Evolutionary conservation across 2,329 filamentous ascomycete species (phyloP), one percentile per base, ranked within the genome.

Genomic region (Leptographium galeiforme): DNA sequence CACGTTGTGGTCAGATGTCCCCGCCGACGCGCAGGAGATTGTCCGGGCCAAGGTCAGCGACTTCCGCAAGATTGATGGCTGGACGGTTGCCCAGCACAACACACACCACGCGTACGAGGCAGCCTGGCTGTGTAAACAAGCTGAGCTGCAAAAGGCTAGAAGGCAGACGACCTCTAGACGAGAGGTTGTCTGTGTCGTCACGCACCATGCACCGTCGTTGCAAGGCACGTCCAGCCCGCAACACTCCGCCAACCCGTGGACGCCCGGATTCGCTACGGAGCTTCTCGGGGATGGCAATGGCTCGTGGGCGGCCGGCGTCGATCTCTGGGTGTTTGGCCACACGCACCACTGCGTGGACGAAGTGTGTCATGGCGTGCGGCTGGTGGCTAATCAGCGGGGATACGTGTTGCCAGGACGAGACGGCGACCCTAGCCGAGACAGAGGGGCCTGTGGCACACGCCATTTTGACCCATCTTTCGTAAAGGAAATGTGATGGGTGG

Each of bases 161-260:
- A n/a, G 13, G n/a, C n/a, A n/a, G n/a, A n/a, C n/a, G n/a, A n/a
- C n/a, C n/a, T n/a, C n/a, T 16, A 14, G 38, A 8, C 7, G 38
- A 16, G 8, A 25, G 13, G 41, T 45, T 38, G 30, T 49, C 30
- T 33, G 50, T 10, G 70, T 82, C 0, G 70, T 74, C 0, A 82
- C 77, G 0, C 77, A 82, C 52, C 78, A 82, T 59, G 76, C 78
- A 2, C 78, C 79, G 1, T 73, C 67, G n/a, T 57, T 75, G 0
- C 57, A 69, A 45, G 69, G 68, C 8, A 73, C 75, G 2, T 74
- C 77, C 0, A 67, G 67, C 2, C 77, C 77, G 0, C 68, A 73
- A 56, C 66, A 82, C 49, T 59, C 66, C 3, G 62, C 67, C 16
- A 76, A 68, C 25, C 69, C 72, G 0, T 74, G 72, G 68, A 68